phyloP scores from a whole-genome alignment of 2,329 filamentous ascomycete species.

The Lizonia empirigonia region DNA sequence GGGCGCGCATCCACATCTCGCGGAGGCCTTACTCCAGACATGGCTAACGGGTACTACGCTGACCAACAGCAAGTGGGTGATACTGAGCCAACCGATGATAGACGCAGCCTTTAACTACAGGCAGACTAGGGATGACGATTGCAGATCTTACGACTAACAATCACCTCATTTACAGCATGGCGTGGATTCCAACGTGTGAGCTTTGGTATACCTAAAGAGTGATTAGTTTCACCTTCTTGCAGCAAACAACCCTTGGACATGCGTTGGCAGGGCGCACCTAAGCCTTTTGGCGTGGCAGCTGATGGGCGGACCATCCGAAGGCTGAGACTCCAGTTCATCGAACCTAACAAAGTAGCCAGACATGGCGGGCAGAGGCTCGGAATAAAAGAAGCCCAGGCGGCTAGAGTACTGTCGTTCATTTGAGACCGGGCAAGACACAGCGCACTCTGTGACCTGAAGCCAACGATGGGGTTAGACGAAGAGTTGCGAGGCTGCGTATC shows the following conservation, averaged over 20 bases:
- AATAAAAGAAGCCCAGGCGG: background rate
- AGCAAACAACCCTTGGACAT: background rate
- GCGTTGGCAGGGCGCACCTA: background rate
- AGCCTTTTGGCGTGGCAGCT: constrained; percentile 8
- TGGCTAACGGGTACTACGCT: constrained; percentile 6
- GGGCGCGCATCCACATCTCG: constrained; percentile 12
- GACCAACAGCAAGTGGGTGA: constrained; percentile 5
- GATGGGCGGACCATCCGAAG: constrained; percentile 2
- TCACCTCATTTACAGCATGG: background rate
- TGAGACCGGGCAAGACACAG: constrained; percentile 2
- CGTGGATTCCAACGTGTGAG: background rate
- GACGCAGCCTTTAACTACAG: constrained; percentile 4
- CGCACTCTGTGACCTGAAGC: background rate
- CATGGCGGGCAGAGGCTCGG: background rate
- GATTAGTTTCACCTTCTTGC: background rate
- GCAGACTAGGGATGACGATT: constrained; percentile 4
- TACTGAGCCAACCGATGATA: constrained; percentile 1
- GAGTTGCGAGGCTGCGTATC: background rate
- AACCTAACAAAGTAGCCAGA: constrained; percentile 2
- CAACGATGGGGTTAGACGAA: background rate
- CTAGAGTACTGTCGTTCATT: background rate
- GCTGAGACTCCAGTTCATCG: constrained; percentile 2
- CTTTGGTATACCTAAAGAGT: background rate
- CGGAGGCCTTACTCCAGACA: constrained; percentile 13
- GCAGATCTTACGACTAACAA: background rate